phyloP scores from a whole-genome alignment of 2,329 filamentous ascomycete genomes.

The Penicillium psychrosexuale region DNA sequence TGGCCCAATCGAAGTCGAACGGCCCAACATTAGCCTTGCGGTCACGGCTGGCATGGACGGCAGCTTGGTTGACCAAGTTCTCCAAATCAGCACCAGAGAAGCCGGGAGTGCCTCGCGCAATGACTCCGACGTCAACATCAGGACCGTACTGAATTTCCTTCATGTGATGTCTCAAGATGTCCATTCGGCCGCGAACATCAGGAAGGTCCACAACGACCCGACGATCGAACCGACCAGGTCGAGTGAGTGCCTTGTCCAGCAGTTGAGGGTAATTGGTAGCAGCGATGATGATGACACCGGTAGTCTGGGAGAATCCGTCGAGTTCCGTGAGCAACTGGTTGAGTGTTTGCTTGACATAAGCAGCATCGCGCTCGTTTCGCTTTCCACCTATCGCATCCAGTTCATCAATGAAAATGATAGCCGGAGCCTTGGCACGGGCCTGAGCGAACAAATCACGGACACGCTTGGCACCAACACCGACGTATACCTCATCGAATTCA shows the following conservation, averaged over 20 bases:
- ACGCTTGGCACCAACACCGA: slow-evolving; percentile 93
- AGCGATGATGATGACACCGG: slow-evolving; percentile 89
- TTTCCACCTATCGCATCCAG: slow-evolving; percentile 92
- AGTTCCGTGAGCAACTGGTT: slow-evolving; percentile 96
- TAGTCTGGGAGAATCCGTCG: slow-evolving; percentile 93
- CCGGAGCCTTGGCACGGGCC: slow-evolving; percentile 79
- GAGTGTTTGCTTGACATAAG: slow-evolving; percentile 94
- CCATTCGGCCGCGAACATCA: slow-evolving; percentile 87
- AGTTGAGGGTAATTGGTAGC: slow-evolving; percentile 95
- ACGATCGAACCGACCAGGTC: slow-evolving; percentile 92
- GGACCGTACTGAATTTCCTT: slow-evolving; percentile 79
- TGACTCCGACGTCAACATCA: slow-evolving; percentile 77
- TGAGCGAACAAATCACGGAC: slow-evolving; percentile 87
- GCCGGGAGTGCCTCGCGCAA: slow-evolving; percentile 84
- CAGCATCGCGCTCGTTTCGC: slow-evolving; percentile 86
- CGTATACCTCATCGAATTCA: slow-evolving; percentile 97
- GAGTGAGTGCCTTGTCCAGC: slow-evolving; percentile 89
- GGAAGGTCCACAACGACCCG: slow-evolving; percentile 85
- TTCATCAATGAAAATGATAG: slow-evolving; percentile 95
- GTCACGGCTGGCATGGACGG: slow-evolving; percentile 86
- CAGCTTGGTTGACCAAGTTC: slow-evolving; percentile 94
- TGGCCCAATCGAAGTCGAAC: slow-evolving; percentile 90
- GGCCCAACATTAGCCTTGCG: slow-evolving; percentile 73
- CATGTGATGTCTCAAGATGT: slow-evolving; percentile 90
- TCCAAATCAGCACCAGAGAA: slow-evolving; percentile 95